Percentiles rank a stretch among this genome's conserved stretches.
Evolutionary conservation across 495 filamentous ascomycete genomes (phyloP).

Genomic region (Aspergillus heteromorphus): DNA sequence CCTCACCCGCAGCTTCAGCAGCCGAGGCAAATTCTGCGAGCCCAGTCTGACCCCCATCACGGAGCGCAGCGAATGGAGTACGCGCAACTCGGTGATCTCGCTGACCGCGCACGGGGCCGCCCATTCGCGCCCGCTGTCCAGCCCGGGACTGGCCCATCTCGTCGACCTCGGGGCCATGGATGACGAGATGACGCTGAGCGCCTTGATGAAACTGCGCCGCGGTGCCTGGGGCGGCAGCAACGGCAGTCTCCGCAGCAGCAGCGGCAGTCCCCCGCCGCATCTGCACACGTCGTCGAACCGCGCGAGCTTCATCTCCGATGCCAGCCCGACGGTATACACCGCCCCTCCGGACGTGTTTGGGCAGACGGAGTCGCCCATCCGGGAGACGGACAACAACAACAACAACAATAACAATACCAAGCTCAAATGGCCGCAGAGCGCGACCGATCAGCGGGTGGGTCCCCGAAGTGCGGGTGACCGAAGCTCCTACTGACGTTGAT

Average conservation of each 20-base stretch:
- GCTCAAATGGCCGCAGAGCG: constrained; percentile 3
- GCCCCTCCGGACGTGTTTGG: constrained; percentile 19
- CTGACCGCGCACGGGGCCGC: constrained; percentile 52
- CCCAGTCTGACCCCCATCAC: constrained; percentile 95
- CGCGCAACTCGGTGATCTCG: constrained; percentile 82
- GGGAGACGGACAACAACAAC: constrained; percentile 10
- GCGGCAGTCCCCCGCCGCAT: constrained; percentile 52
- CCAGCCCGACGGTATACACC: constrained; percentile 27
- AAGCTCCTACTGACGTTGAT: constrained; percentile 2
- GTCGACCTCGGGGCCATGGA: constrained; percentile 62
- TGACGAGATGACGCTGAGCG: constrained; percentile 66
- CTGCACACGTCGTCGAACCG: constrained; percentile 30
- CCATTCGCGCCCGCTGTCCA: constrained; percentile 39
- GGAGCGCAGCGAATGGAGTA: constrained; percentile 92
- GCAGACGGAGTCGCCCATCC: constrained; percentile 13
- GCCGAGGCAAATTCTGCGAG: constrained; percentile 67
- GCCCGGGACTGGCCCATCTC: constrained; percentile 66
- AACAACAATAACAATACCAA: too few species aligned
- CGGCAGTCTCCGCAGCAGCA: constrained; percentile 60
- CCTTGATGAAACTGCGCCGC: constrained; percentile 65
- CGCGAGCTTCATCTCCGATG: constrained; percentile 35
- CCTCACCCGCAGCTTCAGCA: constrained; percentile 63
- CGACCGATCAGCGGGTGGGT: constrained; percentile 4
- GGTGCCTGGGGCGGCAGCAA: constrained; percentile 80
- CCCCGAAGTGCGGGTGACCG: not conserved